phyloP scores from a whole-genome alignment of 2,329 filamentous ascomycete genomes.

The Acrocalymma vagum region DNA sequence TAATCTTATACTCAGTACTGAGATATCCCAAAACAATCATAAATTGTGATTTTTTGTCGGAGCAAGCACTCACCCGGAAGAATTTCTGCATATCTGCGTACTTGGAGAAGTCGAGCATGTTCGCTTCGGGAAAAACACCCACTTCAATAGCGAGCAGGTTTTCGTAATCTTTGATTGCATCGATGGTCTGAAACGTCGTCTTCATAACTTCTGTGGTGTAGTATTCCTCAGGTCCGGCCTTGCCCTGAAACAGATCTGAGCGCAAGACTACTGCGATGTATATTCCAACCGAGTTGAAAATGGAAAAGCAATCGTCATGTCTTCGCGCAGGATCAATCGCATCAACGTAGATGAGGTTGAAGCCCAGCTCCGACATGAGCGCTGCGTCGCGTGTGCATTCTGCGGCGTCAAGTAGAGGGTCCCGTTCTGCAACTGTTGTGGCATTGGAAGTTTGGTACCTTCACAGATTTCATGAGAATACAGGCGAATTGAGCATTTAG shows the following conservation, averaged over 20 bases:
- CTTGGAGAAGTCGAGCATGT: neutral
- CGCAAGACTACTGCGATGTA: slow-evolving; percentile 15
- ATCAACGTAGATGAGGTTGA: slow-evolving; percentile 18
- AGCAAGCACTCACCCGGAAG: slow-evolving; percentile 12
- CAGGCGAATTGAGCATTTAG: neutral
- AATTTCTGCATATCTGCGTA: slow-evolving; percentile 19
- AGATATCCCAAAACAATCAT: neutral
- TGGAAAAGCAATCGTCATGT: slow-evolving; percentile 23
- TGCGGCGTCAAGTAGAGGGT: slow-evolving; percentile 13
- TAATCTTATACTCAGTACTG: too few species aligned
- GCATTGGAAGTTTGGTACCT: slow-evolving; percentile 23
- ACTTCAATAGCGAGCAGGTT: slow-evolving; percentile 17
- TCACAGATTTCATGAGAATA: neutral
- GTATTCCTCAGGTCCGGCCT: neutral
- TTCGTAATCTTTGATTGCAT: slow-evolving; percentile 23
- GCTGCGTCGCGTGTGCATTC: slow-evolving; percentile 23
- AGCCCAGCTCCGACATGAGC: slow-evolving; percentile 16
- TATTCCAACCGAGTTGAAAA: slow-evolving; percentile 21
- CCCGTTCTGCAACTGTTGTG: slow-evolving; percentile 13
- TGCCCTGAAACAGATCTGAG: slow-evolving; percentile 3
- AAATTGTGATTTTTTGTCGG: too few species aligned
- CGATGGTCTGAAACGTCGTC: slow-evolving; percentile 12
- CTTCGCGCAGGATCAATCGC: slow-evolving; percentile 10
- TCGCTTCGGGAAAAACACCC: slow-evolving; percentile 4
- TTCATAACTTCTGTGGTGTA: slow-evolving; percentile 13